Percentiles rank a stretch among this genome's conserved stretches.
Evolutionary conservation across 1,284 basidiomycete species (phyloP).

Genomic region (Hemileia vastatrix): DNA sequence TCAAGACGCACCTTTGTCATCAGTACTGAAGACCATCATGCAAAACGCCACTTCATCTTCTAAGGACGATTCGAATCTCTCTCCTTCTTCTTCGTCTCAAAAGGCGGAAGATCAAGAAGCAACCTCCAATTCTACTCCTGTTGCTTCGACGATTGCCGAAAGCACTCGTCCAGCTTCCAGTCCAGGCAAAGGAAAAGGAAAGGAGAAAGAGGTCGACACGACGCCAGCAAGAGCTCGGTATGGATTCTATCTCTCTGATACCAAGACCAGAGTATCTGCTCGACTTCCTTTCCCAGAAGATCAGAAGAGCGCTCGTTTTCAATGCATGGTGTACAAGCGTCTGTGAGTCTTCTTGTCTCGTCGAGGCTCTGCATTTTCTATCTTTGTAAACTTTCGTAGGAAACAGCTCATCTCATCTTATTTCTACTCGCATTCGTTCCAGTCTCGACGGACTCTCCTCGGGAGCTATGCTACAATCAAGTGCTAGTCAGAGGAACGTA

Average conservation of each 20-base stretch:
- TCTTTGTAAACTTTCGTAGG: too few species aligned
- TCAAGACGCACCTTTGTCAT: neutral
- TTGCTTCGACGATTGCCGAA: neutral
- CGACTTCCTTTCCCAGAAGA: slow-evolving; percentile 27
- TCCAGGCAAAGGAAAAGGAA: neutral
- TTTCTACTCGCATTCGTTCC: slow-evolving; percentile 17
- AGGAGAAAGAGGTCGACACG: neutral
- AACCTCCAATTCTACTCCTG: slow-evolving; percentile 15
- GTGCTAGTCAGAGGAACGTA: neutral
- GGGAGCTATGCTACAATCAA: slow-evolving; percentile 1
- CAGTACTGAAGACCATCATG: neutral
- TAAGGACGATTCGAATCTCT: neutral
- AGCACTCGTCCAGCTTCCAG: neutral
- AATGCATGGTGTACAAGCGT: too few species aligned
- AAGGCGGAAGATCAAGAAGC: neutral
- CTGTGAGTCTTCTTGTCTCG: too few species aligned
- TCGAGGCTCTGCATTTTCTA: neutral
- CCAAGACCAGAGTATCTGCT: slow-evolving; percentile 33
- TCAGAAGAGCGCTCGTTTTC: too few species aligned
- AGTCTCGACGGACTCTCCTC: neutral
- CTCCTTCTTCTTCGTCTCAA: neutral
- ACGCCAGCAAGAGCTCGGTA: slow-evolving; percentile 1
- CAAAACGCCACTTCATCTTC: neutral
- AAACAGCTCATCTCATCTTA: slow-evolving; percentile 22
- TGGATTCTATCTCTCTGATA: slow-evolving; percentile 31